These are phyloP conservation scores for Gymnopilus dilepis DNA, from an alignment of 768 basidiomycete genomes.

Conservation along the genomic window DNA sequence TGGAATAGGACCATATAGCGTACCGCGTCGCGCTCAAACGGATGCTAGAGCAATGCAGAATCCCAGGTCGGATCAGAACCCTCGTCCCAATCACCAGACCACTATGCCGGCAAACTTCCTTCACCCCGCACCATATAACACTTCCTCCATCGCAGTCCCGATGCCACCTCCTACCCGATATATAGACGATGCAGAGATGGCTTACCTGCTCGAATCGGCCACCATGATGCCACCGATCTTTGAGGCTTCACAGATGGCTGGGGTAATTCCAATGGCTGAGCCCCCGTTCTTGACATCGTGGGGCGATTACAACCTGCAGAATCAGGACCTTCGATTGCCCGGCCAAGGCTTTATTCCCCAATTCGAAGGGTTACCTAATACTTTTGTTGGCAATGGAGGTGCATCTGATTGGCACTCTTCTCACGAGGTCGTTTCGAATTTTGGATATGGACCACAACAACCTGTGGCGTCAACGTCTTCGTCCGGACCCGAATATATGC, in stretches of 20 bases:
- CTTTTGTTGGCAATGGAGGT: not conserved
- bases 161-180: not conserved
- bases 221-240: not conserved
- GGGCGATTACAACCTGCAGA: not conserved
- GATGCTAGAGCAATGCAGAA: not conserved
- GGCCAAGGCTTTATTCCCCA: not conserved
- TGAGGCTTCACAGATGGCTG: not conserved
- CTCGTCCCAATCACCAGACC: not conserved
- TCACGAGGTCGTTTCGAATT: not conserved
- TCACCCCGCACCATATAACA: not conserved
- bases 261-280: not conserved
- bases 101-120: not conserved
- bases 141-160: not conserved
- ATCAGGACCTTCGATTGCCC: not conserved
- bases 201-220: not conserved
- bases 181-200: not conserved
- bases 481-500: not conserved
- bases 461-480: not conserved
- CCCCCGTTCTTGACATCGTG: not conserved
- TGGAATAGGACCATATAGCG: not conserved
- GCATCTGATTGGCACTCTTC: constrained; percentile 1
- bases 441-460: not conserved
- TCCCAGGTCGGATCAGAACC: not conserved
- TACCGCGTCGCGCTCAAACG: not conserved
- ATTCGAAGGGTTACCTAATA: constrained; percentile 5